Conservation (phyloP, 2,329 filamentous ascomycete genomes). For the Xenoacremonium recifei region DNA sequence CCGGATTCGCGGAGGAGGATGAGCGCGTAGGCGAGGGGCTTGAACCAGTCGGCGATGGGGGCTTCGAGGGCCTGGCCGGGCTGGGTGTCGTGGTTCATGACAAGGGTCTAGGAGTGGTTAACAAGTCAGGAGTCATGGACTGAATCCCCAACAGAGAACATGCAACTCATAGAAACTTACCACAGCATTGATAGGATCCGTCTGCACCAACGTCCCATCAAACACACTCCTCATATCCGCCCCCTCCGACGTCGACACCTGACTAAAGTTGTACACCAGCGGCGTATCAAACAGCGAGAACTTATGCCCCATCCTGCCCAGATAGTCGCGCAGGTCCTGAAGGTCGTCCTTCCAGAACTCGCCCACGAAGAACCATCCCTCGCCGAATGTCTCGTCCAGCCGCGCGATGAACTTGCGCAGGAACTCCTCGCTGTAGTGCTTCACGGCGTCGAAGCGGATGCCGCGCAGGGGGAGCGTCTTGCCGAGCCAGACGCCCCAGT, state of each 20-base stretch:
- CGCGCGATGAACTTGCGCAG: constrained; percentile 61
- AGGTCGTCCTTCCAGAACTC: constrained; percentile 40
- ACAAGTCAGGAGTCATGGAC: too few species aligned
- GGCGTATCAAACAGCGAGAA: constrained; percentile 66
- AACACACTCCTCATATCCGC: constrained; percentile 65
- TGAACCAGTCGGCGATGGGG: constrained; percentile 65
- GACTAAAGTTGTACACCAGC: constrained; percentile 65
- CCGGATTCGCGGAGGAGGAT: constrained; percentile 65
- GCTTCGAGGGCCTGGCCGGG: constrained; percentile 44
- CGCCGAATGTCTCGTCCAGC: constrained; percentile 46
- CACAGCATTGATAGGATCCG: constrained; percentile 35
- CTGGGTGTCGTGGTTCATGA: constrained; percentile 70
- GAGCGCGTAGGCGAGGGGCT: constrained; percentile 68
- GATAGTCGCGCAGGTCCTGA: constrained; percentile 31
- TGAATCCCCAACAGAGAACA: too few species aligned
- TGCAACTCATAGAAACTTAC: too few species aligned
- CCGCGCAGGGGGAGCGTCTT: constrained; percentile 60
- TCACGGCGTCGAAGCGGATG: constrained; percentile 70
- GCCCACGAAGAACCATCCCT: constrained; percentile 37
- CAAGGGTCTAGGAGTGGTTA: constrained; percentile 49
- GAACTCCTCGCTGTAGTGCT: constrained; percentile 70
- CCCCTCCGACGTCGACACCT: constrained; percentile 52
- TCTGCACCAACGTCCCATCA: constrained; percentile 54
- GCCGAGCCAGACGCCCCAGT: constrained; percentile 68
- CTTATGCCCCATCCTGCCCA: constrained; percentile 50